phyloP scores from a whole-genome alignment of 1,284 basidiomycete genomes.

The Volvariella surrecta region DNA sequence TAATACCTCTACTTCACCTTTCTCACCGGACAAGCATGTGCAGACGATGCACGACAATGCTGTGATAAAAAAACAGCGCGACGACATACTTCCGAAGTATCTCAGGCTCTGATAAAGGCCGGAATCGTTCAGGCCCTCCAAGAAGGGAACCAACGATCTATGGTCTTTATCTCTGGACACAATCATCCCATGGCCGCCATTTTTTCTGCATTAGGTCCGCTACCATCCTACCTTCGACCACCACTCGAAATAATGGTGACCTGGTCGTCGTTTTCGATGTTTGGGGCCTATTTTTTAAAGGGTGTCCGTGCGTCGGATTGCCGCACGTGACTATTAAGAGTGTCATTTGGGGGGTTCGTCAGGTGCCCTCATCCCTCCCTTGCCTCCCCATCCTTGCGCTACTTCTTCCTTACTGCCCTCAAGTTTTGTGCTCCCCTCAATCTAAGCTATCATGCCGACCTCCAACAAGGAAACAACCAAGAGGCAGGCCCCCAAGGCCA shows the following conservation, averaged over 20 bases:
- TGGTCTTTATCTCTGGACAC: not conserved
- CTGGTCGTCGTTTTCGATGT: not conserved
- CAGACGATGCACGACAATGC: no score
- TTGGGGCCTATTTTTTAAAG: slow-evolving; percentile 1
- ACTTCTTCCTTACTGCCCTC: slow-evolving; percentile 3
- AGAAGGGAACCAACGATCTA: no score
- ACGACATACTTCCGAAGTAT: no score
- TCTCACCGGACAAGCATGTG: no score
- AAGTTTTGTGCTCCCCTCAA: not conserved
- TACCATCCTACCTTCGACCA: not conserved
- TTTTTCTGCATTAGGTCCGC: not conserved
- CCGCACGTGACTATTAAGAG: slow-evolving; percentile 25
- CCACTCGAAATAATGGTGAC: not conserved
- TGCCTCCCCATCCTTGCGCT: slow-evolving; percentile 11
- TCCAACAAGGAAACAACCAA: slow-evolving; percentile 25
- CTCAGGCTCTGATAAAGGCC: no score
- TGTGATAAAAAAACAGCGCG: no score
- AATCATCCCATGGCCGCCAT: not conserved
- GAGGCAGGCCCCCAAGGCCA: slow-evolving; percentile 21
- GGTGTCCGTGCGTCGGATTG: slow-evolving; percentile 27
- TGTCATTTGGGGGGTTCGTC: slow-evolving; percentile 18
- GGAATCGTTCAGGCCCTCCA: no score
- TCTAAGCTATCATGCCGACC: slow-evolving; percentile 19
- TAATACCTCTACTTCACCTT: no score
- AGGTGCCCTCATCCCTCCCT: slow-evolving; percentile 18